Evolutionary conservation across 768 basidiomycete species (phyloP), one percentile per base, ranked within the genome.

Genomic region (Coprinopsis marcescibilis): DNA sequence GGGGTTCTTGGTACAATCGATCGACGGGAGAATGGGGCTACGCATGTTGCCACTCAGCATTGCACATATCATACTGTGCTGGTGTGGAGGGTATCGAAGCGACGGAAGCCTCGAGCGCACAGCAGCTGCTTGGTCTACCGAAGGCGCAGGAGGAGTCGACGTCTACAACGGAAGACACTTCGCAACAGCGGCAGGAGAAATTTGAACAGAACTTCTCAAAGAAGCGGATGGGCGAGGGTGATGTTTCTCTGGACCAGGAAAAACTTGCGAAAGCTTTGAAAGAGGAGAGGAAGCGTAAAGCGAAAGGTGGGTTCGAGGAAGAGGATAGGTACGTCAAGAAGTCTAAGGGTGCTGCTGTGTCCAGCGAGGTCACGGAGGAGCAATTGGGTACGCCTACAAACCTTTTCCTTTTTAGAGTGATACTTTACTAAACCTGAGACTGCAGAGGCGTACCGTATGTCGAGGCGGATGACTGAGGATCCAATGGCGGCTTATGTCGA

Each of bases 401-500:
- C 43, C 42, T 20, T 4, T 23, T 37, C 20, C 20, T 3, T 49
- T 21, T 25, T 44, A 43, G 29, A 43, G 30, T 34, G 36, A 14
- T 6, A 40, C 46, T 39, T 19, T 51, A 51, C 2, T 41, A 56
- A 40, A 48, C 39, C 45, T 11, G 49, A 20, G 20, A 36, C 55
- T 62, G 51, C 70, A 89, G 91, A 96, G 84, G 89, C 87, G n/a
- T 96, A 94, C 64, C 78, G 92, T 48, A 83, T 91, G 78, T 77
- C 75, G 53, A 77, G 79, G 43, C 75, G 78, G 1, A 79, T 82
- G 65, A 69, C 73, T 39, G 89, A 92, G 48, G 92, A 96, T 64
- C 92, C 92, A 3, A 96, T 96, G 92, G 87, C 88, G 32, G 89
- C 88, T 62, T 92, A 93, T 60, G 75, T 89, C 42, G 92, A 92